phyloP scores from a whole-genome alignment of 352 stramenopile species.

The Elongisporangium undulatum region DNA sequence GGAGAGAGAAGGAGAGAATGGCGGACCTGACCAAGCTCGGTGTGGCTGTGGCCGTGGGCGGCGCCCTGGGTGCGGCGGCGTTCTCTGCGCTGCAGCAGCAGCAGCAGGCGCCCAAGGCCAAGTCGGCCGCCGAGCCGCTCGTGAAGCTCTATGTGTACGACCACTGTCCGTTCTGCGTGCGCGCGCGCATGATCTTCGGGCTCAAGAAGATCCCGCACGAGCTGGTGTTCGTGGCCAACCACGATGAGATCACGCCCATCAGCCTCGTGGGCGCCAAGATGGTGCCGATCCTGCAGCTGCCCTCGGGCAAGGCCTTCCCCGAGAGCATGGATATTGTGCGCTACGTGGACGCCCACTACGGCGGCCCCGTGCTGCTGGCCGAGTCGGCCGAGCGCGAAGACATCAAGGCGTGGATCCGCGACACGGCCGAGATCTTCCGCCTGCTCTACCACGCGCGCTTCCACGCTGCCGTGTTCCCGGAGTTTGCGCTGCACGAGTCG shows the following conservation, averaged over 20 bases:
- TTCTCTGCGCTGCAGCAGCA: neutral
- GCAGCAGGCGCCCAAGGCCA: neutral
- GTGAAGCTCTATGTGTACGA: slow-evolving; percentile 61
- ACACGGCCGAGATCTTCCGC: slow-evolving; percentile 19
- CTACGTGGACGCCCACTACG: slow-evolving; percentile 50
- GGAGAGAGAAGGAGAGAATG: slow-evolving; percentile 5
- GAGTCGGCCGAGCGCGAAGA: slow-evolving; percentile 29
- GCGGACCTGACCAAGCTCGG: slow-evolving; percentile 19
- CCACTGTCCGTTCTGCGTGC: slow-evolving; percentile 50
- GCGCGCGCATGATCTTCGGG: slow-evolving; percentile 41
- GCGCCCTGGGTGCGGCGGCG: slow-evolving; percentile 10
- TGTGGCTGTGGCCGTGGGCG: slow-evolving; percentile 19
- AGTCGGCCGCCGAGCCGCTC: slow-evolving; percentile 2
- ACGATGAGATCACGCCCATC: slow-evolving; percentile 51
- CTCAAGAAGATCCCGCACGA: slow-evolving; percentile 37
- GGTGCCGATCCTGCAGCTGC: slow-evolving; percentile 40
- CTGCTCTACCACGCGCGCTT: slow-evolving; percentile 39
- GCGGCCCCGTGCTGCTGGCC: slow-evolving; percentile 22
- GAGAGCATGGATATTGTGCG: slow-evolving; percentile 58
- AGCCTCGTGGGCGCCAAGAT: slow-evolving; percentile 39
- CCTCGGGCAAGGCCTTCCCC: slow-evolving; percentile 34
- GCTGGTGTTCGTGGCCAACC: slow-evolving; percentile 37
- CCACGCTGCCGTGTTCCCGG: slow-evolving; percentile 30
- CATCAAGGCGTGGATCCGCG: slow-evolving; percentile 34
- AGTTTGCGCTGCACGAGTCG: slow-evolving; percentile 38